Evolutionary conservation across 306 rosid genomes (phyloP), one percentile per base, ranked within the genome.

Genomic region (Alnus rubra): DNA sequence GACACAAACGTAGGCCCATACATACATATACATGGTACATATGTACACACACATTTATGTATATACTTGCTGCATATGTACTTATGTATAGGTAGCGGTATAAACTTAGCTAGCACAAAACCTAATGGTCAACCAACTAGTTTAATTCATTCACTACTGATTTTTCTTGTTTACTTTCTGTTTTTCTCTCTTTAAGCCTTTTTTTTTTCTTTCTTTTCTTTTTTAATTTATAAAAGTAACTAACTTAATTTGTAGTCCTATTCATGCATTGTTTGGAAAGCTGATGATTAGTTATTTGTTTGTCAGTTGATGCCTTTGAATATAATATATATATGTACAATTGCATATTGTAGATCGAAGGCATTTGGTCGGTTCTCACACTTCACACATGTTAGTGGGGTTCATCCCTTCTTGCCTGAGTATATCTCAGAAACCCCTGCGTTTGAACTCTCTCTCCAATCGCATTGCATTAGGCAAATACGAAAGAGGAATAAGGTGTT

Each of bases 381-480:
- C 75, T 65, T 51, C 7, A 76, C 73, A 71, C 73, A 92, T 90
- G 92, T 82, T 85, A 81, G 74, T 79, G 85, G 69, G 79, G 69
- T 35, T 85, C 39, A 83, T 62, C 64, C 79, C 89, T 83, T 74
- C 83, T 59, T 85, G 90, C 78, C 62, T 78, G 75, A 78, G 83
- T 62, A 74, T 84, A 10, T 76, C 79, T 55, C 88, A 82, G 47
- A 82, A 72, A 45, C 79, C 85, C 12, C 76, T 72, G 53, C 72
- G 51, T 69, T 79, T 82, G 81, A 80, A 73, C 56, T 54, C 54
- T 82, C 75, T 81, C 80, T 75, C 83, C 14, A 85, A 85, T 35
- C 86, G 81, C 78, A 67, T 83, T 14, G 16, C 80, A 44, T 59
- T 82, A 15, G 60, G 83, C 81, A 86, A 69, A 63, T 51, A 73